Base-by-base conservation (phyloP, 2,329 filamentous ascomycete species). In the Xylaria sp. region DNA sequence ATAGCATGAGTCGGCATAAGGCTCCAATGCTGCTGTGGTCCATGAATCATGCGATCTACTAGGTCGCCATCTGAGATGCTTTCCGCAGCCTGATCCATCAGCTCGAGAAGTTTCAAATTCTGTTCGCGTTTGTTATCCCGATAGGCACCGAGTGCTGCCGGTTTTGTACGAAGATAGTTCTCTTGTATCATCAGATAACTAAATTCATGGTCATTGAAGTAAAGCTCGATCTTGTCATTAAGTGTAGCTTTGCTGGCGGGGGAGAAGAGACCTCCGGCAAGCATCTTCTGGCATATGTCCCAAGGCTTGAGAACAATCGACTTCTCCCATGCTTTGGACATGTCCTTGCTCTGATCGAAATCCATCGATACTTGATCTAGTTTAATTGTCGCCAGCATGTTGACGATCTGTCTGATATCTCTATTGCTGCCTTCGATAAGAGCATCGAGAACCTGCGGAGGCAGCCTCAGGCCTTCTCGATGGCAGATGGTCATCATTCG, bases 191-290 rank as follows among this genome's bases (percentile, higher is more conserved):
- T 98, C 63, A 99, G 85, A 77, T 91, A 96, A 77, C 94, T 98
- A 82, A 98, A 97, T 76, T 99, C 96, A 78, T 99, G 96, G 76
- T 99, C 96, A 80, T 99, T 98, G 85, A 99, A 99, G 81, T 99
- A 99, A 1, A 99, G 89, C 81, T 99, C 95, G 71, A 97, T 96
- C 85, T 99, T 99, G 80, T 99, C 95, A 78, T 98, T 98, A 44
- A 99, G 84, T 0, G 94, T 97, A 2, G 93, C 85, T 74, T 93
- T 97, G 81, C 94, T 97, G 59, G 90, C 89, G 4, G 90, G 87
- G 28, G 92, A 87, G 81, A 98, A 99, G 81, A 98, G 89, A 46
- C 94, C 93, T 3, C 94, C 91, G 32, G 89, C 93, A 6, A 99
- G 88, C 78, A 99, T 94, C 83, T 98, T 98, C 78, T 92, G 89